Evolutionary conservation across 345 rosid genomes (phyloP).

Genomic region (Aquilaria yunnanensis): DNA sequence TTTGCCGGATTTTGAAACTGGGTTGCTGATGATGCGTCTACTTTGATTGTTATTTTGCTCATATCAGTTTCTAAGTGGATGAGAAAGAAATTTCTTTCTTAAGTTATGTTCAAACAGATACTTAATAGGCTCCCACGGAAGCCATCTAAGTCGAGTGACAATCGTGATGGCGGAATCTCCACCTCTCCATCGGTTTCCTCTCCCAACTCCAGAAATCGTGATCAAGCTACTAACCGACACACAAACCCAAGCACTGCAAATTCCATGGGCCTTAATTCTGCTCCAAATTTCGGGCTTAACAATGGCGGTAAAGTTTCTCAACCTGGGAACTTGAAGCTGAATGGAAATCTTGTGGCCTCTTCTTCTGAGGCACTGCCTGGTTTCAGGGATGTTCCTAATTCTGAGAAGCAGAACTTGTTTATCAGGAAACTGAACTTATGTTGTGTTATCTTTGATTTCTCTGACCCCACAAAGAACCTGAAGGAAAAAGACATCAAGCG

Average conservation of each 20-base stretch:
- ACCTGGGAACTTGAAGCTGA: conserved; percentile 36
- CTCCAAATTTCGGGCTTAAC: conserved; percentile 25
- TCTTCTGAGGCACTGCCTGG: conserved; percentile 64
- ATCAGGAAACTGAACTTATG: conserved; percentile 54
- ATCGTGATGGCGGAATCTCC: conserved; percentile 43
- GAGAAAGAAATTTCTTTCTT: conserved; percentile 9
- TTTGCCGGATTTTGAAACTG: background rate
- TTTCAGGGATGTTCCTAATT: conserved; percentile 61
- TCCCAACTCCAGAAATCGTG: conserved; percentile 32
- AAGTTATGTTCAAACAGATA: conserved; percentile 53
- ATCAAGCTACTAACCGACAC: conserved; percentile 24
- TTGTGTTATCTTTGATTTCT: conserved; percentile 61
- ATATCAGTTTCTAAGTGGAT: conserved; percentile 6
- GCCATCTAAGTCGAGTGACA: conserved; percentile 46
- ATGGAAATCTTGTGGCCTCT: conserved; percentile 32
- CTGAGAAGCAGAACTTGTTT: conserved; percentile 66
- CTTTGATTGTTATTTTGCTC: conserved; percentile 10
- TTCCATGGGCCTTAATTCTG: conserved; percentile 19
- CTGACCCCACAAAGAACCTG: conserved; percentile 52
- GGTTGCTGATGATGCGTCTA: conserved; percentile 10
- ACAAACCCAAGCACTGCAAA: conserved; percentile 23
- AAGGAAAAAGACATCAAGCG: conserved; percentile 76
- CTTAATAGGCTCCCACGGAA: conserved; percentile 56
- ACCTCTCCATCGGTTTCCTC: conserved; percentile 32
- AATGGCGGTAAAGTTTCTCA: conserved; percentile 39